These are phyloP conservation scores for Iris macrosiphon DNA, from an alignment of 106 monocot genomes.

Conservation along the genomic window DNA sequence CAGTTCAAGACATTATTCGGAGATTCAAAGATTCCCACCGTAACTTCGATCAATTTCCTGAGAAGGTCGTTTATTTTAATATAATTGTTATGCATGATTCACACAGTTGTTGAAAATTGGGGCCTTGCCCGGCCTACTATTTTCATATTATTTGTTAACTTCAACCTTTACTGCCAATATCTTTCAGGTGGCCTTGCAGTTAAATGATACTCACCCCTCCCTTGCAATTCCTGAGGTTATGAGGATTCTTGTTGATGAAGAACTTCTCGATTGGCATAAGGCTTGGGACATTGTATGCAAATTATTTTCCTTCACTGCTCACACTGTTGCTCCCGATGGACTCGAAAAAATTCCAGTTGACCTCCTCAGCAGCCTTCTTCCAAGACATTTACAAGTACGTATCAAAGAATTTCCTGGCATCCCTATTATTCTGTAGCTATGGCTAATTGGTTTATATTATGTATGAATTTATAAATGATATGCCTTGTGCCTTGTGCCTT, in stretches of 20 bases:
- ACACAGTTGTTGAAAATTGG: no score
- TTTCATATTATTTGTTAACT: neutral
- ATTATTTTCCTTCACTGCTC: slow-evolving; percentile 31
- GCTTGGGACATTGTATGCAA: slow-evolving; percentile 24
- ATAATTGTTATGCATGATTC: neutral
- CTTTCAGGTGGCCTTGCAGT: slow-evolving; percentile 35
- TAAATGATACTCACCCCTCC: slow-evolving; percentile 39
- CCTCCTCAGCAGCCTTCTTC: slow-evolving; percentile 25
- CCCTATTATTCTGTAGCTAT: no score
- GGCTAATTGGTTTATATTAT: no score
- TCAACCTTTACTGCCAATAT: neutral
- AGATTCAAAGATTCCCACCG: slow-evolving; percentile 29
- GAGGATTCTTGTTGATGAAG: slow-evolving; percentile 28
- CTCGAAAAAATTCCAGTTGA: slow-evolving; percentile 30
- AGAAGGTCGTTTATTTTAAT: slow-evolving; percentile 18
- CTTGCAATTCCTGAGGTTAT: slow-evolving; percentile 33
- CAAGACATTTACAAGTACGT: slow-evolving; percentile 33
- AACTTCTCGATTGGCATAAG: slow-evolving; percentile 19
- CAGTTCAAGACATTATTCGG: slow-evolving; percentile 35
- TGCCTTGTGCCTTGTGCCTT: no score
- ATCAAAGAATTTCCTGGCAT: neutral
- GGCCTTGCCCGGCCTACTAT: no score
- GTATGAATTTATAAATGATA: no score
- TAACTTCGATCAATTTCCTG: slow-evolving; percentile 24
- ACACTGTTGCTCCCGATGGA: slow-evolving; percentile 23